These are phyloP conservation scores for Canavalia gladiata DNA, from an alignment of 306 rosid species.

Conservation along the genomic window DNA sequence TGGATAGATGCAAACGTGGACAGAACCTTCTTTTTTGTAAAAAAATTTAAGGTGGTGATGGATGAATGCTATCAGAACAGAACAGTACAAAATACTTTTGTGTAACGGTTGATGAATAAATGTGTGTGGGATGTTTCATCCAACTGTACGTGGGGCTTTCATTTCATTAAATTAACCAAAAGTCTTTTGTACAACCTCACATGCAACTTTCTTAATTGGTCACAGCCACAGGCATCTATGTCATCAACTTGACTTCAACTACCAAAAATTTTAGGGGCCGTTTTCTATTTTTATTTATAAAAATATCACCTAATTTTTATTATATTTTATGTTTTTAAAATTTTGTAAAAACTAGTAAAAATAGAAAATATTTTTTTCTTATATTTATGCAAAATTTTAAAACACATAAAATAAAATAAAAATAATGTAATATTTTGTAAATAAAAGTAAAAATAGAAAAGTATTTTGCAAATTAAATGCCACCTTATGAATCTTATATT, in stretches of 20 bases:
- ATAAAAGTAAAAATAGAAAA: too few relatives aligned
- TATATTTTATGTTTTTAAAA: too few relatives aligned
- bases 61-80: slow-evolving; percentile 52
- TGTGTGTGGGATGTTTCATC: slow-evolving; percentile 52
- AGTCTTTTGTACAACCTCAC: slow-evolving; percentile 53
- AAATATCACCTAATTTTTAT: too few relatives aligned
- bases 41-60: slow-evolving; percentile 38
- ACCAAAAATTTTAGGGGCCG: too few relatives aligned
- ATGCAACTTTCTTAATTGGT: slow-evolving; percentile 55
- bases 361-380: too few relatives aligned
- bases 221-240: background rate
- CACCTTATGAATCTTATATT: background rate
- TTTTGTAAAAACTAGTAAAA: too few relatives aligned
- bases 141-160: slow-evolving; percentile 39
- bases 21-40: slow-evolving; percentile 44
- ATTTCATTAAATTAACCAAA: slow-evolving; percentile 8
- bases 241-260: slow-evolving; percentile 25
- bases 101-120: slow-evolving; percentile 15
- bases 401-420: too few relatives aligned
- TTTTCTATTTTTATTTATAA: too few relatives aligned
- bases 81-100: slow-evolving; percentile 17
- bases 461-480: too few relatives aligned
- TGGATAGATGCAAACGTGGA: slow-evolving; percentile 48
- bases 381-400: too few relatives aligned
- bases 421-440: too few relatives aligned